Evolutionary conservation across 2,329 filamentous ascomycete genomes (phyloP), one percentile per base, ranked within the genome.

Genomic region (Balansia obtecta): DNA sequence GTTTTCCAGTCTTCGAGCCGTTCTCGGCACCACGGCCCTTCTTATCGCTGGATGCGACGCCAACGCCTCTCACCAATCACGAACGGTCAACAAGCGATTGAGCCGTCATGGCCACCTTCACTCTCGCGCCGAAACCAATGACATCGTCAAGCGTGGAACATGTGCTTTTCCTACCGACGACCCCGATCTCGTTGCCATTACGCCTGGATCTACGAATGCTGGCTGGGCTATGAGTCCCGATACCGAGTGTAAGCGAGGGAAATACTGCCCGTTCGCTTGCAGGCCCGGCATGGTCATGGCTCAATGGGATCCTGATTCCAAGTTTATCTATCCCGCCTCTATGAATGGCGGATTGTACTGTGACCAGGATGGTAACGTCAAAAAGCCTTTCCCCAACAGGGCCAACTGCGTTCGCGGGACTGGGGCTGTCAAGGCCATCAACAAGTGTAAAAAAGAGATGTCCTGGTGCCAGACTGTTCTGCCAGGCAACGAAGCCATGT

Each of bases 151-250:
- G 67, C 74, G 79, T 37, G 61, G 58, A 68, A 67, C 71, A 51
- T 90, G 86, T 67, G 60, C 72, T 50, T 85, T 90, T 59, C 86
- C 86, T 20, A 61, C 58, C 11, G 69, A 72, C 34, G 73, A 85
- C 60, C 74, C 77, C 32, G 83, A 84, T 49, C 68, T 90, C 60
- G 77, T 88, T 43, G 65, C 78, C 13, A 74, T 91, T 48, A 86
- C 84, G 10, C 84, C 84, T 4, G 70, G 70, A 48, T 63, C 65
- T 42, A 62, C 69, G 63, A 91, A 91, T 68, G 83, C 73, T 46
- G 86, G 86, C 54, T 91, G 86, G 82, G 86, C 86, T 41, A 82
- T 90, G 79, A 85, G 83, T 59, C 85, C 86, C 4, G 82, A 90
- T 64, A 77, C 85, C 62, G 64, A 76, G 49, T 90, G 86, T 65